Percentiles rank a stretch among this genome's conserved stretches.
Conservation (phyloP, 2,329 filamentous ascomycete genomes). For the Talaromyces albobiverticillius region DNA sequence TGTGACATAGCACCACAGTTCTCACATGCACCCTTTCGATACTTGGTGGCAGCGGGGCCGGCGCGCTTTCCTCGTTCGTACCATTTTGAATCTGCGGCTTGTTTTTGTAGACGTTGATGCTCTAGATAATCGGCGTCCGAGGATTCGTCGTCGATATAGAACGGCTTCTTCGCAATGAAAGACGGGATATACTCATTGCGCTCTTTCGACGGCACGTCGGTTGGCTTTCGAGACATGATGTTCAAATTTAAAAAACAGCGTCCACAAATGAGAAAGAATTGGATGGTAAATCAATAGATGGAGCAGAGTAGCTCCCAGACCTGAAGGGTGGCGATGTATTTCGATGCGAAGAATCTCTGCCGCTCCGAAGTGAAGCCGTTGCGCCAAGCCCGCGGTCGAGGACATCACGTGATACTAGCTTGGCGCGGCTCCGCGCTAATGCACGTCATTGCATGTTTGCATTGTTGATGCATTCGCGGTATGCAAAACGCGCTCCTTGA, state of each 20-base stretch:
- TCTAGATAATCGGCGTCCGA: conserved; percentile 84
- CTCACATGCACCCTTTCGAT: conserved; percentile 95
- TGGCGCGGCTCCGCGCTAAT: neutral
- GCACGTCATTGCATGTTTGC: conserved; percentile 15
- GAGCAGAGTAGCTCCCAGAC: neutral
- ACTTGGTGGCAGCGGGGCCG: conserved; percentile 90
- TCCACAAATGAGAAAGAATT: neutral
- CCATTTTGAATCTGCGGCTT: conserved; percentile 74
- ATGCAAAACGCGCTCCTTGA: conserved; percentile 1
- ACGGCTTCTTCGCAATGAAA: conserved; percentile 97
- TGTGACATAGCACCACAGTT: conserved; percentile 98
- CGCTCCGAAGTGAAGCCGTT: too few species aligned
- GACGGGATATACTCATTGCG: conserved; percentile 98
- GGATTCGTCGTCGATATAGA: conserved; percentile 80
- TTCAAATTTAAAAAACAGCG: neutral
- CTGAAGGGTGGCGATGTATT: neutral
- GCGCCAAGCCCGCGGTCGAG: neutral
- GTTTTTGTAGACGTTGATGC: conserved; percentile 82
- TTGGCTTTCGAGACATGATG: conserved; percentile 49
- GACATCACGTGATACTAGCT: neutral
- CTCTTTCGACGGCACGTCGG: conserved; percentile 65
- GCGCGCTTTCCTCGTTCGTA: conserved; percentile 84
- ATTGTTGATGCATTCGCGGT: conserved; percentile 11
- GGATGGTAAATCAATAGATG: neutral
- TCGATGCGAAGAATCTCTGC: neutral